Base-by-base conservation (phyloP, 495 filamentous ascomycete genomes). In the Pyrenula aspistea region DNA sequence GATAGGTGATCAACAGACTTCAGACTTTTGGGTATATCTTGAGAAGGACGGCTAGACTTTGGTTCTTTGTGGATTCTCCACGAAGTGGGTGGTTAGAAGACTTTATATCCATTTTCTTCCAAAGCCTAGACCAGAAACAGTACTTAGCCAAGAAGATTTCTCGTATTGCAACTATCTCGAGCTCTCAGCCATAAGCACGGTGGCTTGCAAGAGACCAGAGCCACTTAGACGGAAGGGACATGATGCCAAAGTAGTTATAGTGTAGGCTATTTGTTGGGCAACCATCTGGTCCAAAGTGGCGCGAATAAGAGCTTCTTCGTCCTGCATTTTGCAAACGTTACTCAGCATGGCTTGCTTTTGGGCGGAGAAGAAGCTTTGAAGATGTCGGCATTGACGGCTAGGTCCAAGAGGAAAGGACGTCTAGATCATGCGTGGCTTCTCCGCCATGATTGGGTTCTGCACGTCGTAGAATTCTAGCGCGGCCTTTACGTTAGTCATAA, bases 341-440 rank as follows among this genome's bases (percentile, higher is more conserved):
- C 10, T 52, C 50, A 52, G 50, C 22, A 24, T 20, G 50, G 50
- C 50, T 52, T 52, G 19, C 50, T 21, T 52, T 52, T 10, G 19
- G 4, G 22, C n/a, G 19, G 20, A 52, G 8, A 10, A 21, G 50
- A 52, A 52, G 50, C n/a, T 20, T 52, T 20, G 50, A 52, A 52
- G 8, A 21, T 24, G 50, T 20, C 50, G 50, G 10, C 50, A 24
- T 4, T 52, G n/a, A 24, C 50, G 22, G 19, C 8, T 19, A 52
- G 20, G 19, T 24, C 19, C 20, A 20, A 52, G 19, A 52, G 50
- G 20, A 21, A 52, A 21, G 22, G 20, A 8, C 19, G 50, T 52
- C 50, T 52, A 52, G 50, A 52, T 52, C 22, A 52, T 52, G 50
- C 50, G 20, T 52, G 50, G 50, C 50, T 52, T 52, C 10, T 19